Base-by-base conservation (phyloP, 2,329 filamentous ascomycete species). In the Pyrenophora seminiperda region DNA sequence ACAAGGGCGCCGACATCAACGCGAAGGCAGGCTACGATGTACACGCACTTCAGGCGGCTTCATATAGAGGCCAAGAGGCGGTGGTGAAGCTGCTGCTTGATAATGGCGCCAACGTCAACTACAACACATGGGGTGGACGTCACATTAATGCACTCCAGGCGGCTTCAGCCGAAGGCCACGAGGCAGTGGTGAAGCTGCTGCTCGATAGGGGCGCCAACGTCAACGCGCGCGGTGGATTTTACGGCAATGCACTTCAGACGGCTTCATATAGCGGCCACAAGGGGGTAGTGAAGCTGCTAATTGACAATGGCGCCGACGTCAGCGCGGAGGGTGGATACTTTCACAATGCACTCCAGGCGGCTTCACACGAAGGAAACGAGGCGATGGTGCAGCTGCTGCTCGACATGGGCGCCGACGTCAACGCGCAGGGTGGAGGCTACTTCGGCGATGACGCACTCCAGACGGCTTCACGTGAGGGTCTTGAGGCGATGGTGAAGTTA, bases 71-170 rank as follows among this genome's bases (percentile, higher is more conserved):
- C 41, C 18, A 44, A 30, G 41, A 36, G 41, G 11, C 22, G 18
- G 14, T 44, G 15, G 30, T 44, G 3, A 44, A 44, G 41, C 30
- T 44, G 30, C 30, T 44, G 41, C 30, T 43, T 17, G 30, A 39
- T 6, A 6, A 10, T 7, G 24, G 20, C 14, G 42, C 20, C 38
- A n/a, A n/a, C n/a, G n/a, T n/a, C n/a, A n/a, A n/a, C n/a, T n/a
- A n/a, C n/a, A n/a, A n/a, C n/a, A n/a, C n/a, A n/a, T n/a, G n/a
- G n/a, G n/a, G n/a, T n/a, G n/a, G n/a, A n/a, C n/a, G n/a, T n/a
- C n/a, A n/a, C n/a, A n/a, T n/a, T n/a, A n/a, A n/a, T n/a, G n/a
- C n/a, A n/a, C n/a, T n/a, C n/a, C n/a, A n/a, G n/a, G n/a, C n/a
- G n/a, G n/a, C n/a, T 22, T 33, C 29, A 33, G 5, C 3, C 9